Base-by-base conservation (phyloP, 306 rosid genomes). In the Cucumis cinereus region DNA sequence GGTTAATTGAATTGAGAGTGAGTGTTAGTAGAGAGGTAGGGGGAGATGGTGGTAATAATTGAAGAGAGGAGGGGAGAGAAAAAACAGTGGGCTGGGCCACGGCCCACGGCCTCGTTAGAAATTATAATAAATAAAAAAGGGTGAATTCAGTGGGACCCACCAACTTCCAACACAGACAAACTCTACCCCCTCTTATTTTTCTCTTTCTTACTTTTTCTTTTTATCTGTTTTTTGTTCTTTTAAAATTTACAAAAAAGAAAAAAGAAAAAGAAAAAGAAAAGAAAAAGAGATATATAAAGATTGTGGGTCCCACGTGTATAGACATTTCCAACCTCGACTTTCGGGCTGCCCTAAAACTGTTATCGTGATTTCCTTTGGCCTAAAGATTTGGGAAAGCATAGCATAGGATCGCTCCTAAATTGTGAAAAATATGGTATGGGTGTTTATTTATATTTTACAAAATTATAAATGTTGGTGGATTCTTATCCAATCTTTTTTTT, bases 41-140 rank as follows among this genome's bases (percentile, higher is more conserved):
- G 49, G 71, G 47, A 10, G 30, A 40, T 66, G 49, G 52, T 2
- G 35, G 23, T 23, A 70, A 70, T 70, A 71, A 71, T 71, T 71
- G 75, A 26, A 49, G 41, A 16, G 24, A 10, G n/a, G 5, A 2
- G 35, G 3, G 35, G 35, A 30, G n/a, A 28, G 26, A 50, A 23
- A 16, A 26, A 8, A 15, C 4, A 71, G 7, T 50, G 59, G 60
- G 24, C 43, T 71, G 76, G 76, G 75, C 75, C 55, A 69, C 57
- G 74, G 74, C 74, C 74, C 75, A 70, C 75, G 58, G 57, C 15
- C 49, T 69, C 16, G 41, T 23, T n/a, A n/a, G n/a, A n/a, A n/a
- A n/a, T n/a, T n/a, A n/a, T n/a, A n/a, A n/a, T n/a, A n/a, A n/a
- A n/a, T n/a, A n/a, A n/a, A n/a, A 47, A 69, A 24, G 2, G 35